Conservation (phyloP, 2,329 filamentous ascomycete genomes). For the Fusarium succisae region DNA sequence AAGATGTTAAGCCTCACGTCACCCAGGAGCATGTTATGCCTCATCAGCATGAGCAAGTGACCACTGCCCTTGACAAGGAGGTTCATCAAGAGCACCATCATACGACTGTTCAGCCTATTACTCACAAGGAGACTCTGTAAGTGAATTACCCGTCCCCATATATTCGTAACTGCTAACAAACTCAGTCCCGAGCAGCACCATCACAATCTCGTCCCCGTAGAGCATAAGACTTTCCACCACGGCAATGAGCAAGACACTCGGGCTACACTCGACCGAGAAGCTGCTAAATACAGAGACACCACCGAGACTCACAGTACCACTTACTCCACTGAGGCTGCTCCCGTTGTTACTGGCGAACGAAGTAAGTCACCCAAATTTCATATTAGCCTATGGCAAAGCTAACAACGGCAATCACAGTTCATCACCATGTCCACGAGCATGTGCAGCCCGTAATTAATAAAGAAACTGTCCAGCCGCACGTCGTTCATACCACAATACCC, state of each 20-base stretch:
- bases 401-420: not conserved
- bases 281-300: slow-evolving; percentile 45
- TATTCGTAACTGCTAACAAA: not conserved
- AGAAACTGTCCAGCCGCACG: slow-evolving; percentile 71
- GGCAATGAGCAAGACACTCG: slow-evolving; percentile 61
- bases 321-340: slow-evolving; percentile 38
- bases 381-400: not conserved
- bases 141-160: slow-evolving; percentile 33
- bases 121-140: slow-evolving; percentile 52
- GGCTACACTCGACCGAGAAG: slow-evolving; percentile 61
- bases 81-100: slow-evolving; percentile 79
- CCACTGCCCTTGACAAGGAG: slow-evolving; percentile 72
- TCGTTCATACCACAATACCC: slow-evolving; percentile 77
- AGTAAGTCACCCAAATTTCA: not conserved
- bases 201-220: slow-evolving; percentile 65
- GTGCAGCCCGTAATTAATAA: slow-evolving; percentile 78
- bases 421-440: slow-evolving; percentile 68
- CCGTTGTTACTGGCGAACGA: slow-evolving; percentile 44
- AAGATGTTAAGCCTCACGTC: slow-evolving; percentile 69
- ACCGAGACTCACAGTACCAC: slow-evolving; percentile 44
- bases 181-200: slow-evolving; percentile 67
- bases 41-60: slow-evolving; percentile 68
- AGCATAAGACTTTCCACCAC: slow-evolving; percentile 70
- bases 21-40: slow-evolving; percentile 68
- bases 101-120: slow-evolving; percentile 72